Percentiles rank a stretch among this genome's conserved stretches.
These are phyloP conservation scores for Acanthamoeba healyi DNA, from an alignment of 208 protist genomes.

Conservation along the genomic window DNA sequence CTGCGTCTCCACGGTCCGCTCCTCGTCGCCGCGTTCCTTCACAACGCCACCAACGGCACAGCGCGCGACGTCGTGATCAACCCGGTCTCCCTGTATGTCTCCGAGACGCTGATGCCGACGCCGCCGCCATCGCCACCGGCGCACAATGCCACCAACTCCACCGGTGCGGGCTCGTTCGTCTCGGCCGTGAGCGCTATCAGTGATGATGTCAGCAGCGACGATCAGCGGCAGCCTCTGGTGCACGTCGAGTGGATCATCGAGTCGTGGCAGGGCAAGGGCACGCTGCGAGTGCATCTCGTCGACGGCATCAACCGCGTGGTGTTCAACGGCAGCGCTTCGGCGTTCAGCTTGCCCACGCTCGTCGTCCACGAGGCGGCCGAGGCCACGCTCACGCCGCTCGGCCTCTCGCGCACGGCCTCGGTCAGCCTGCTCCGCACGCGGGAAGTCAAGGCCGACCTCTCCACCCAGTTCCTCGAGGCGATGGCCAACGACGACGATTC, in stretches of 20 bases:
- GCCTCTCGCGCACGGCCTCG: background rate
- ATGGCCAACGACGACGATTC: background rate
- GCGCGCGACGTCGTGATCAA: background rate
- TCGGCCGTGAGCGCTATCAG: background rate
- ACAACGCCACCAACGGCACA: background rate
- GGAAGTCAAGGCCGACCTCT: background rate
- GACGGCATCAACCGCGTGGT: background rate
- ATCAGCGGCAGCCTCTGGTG: background rate
- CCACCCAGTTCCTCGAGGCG: background rate
- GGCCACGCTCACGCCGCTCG: background rate
- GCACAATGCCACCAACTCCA: background rate
- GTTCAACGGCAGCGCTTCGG: background rate
- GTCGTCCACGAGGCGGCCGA: background rate
- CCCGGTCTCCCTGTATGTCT: background rate
- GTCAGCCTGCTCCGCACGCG: background rate
- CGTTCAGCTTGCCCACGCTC: background rate
- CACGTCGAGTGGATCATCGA: background rate
- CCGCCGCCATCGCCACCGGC: background rate
- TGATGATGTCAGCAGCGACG: background rate
- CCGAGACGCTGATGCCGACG: background rate
- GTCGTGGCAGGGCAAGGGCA: background rate
- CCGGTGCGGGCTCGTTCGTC: background rate
- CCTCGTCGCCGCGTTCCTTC: background rate
- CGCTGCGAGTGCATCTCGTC: background rate
- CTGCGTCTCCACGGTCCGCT: slow-evolving; percentile 10